A percentile compares a stretch with the other conserved stretches of the same genome.
Evolutionary conservation across 305 asterid genomes (phyloP).

Genomic region (Ajuga reptans): DNA sequence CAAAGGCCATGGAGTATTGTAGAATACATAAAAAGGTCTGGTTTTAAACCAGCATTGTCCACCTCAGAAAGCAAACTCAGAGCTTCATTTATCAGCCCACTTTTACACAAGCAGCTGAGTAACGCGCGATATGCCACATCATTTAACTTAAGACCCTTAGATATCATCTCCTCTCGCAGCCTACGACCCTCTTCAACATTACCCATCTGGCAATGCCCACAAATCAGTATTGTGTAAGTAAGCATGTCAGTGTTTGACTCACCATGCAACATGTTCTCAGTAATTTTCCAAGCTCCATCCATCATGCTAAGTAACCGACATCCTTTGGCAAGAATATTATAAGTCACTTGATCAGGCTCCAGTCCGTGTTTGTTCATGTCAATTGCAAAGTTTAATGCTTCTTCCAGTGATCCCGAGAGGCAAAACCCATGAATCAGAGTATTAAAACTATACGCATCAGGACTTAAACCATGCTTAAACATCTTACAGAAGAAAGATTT

Average conservation of each 20-base stretch:
- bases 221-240: slow-evolving; percentile 46
- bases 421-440: slow-evolving; percentile 70
- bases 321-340: slow-evolving; percentile 62
- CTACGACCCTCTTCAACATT: slow-evolving; percentile 45
- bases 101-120: slow-evolving; percentile 54
- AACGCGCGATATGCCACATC: slow-evolving; percentile 36
- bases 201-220: slow-evolving; percentile 54
- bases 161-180: slow-evolving; percentile 50
- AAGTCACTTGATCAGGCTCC: slow-evolving; percentile 64
- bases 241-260: slow-evolving; percentile 42
- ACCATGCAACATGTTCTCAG: slow-evolving; percentile 26
- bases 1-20: slow-evolving; percentile 56
- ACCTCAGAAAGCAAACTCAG: slow-evolving; percentile 44
- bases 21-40: slow-evolving; percentile 51
- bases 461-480: slow-evolving; percentile 59
- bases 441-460: slow-evolving; percentile 63
- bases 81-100: slow-evolving; percentile 50
- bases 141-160: slow-evolving; percentile 42
- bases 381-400: slow-evolving; percentile 47
- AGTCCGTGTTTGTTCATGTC: slow-evolving; percentile 70
- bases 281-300: slow-evolving; percentile 35
- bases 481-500: slow-evolving; percentile 64
- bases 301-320: slow-evolving; percentile 53
- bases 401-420: slow-evolving; percentile 56
- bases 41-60: slow-evolving; percentile 39